These are phyloP conservation scores for Populus pruinosa DNA, from an alignment of 345 rosid genomes.

Conservation along the genomic window DNA sequence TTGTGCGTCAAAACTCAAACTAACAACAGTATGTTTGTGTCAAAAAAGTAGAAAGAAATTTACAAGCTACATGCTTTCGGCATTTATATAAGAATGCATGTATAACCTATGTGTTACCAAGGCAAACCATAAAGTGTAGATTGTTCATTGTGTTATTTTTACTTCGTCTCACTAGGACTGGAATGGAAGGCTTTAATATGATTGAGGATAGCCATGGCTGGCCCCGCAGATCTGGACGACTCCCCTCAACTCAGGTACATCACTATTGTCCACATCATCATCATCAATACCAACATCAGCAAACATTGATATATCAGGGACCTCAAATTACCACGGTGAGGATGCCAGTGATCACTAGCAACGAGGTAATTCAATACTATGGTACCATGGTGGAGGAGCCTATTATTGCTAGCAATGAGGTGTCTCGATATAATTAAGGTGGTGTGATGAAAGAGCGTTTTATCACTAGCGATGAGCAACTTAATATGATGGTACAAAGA, in stretches of 20 bases:
- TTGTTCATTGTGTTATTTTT: neutral
- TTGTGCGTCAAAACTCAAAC: no score
- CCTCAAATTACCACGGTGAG: no score
- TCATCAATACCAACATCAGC: no score
- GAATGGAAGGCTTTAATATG: neutral
- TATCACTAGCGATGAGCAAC: neutral
- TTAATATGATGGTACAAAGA: neutral
- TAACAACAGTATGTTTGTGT: no score
- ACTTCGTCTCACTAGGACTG: neutral
- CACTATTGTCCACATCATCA: no score
- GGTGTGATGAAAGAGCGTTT: neutral
- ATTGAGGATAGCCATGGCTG: neutral
- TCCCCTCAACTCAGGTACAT: neutral
- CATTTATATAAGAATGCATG: neutral
- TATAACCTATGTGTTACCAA: neutral
- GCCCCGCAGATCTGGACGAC: neutral
- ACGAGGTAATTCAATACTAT: neutral
- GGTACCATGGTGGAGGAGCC: neutral
- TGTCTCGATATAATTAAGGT: neutral
- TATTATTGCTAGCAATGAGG: neutral
- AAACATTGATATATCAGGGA: no score
- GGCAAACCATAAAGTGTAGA: neutral
- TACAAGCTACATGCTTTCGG: neutral
- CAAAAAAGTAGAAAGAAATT: no score
- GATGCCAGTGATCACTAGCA: no score